Evolutionary conservation across 192 early-diverging fungal species (phyloP).

Genomic region (Podila minutissima): DNA sequence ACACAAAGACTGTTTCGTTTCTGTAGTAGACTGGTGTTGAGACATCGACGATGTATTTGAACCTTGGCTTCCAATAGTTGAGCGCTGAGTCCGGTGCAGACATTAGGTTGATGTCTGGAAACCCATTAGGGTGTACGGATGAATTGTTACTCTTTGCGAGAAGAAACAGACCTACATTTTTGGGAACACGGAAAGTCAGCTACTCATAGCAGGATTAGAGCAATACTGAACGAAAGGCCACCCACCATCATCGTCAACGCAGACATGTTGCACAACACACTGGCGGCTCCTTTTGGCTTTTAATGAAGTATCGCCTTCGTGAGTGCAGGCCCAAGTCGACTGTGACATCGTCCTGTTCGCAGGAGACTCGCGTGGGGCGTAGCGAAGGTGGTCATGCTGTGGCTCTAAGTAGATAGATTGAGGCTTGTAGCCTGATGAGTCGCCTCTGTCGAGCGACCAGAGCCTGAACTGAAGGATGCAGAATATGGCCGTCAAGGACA

Average conservation of each 20-base stretch:
- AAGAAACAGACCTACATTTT: conserved; percentile 7
- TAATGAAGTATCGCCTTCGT: background rate
- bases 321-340: conserved; percentile 14
- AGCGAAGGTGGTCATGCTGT: background rate
- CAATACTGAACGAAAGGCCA: background rate
- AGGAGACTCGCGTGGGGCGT: background rate
- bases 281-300: conserved; percentile 14
- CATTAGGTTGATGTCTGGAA: conserved; percentile 12
- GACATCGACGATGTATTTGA: background rate
- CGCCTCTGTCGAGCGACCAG: no score
- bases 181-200: no score
- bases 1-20: conserved; percentile 48
- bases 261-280: conserved; percentile 11
- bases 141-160: background rate
- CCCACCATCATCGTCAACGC: conserved; percentile 15
- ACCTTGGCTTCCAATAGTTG: conserved; percentile 9
- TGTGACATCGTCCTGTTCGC: background rate
- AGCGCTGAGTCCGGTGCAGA: conserved; percentile 4
- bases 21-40: background rate
- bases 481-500: no score
- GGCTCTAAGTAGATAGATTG: no score
- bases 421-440: no score
- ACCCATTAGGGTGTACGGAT: background rate
- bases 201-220: no score
- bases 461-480: no score